Percentiles rank a stretch among this genome's conserved stretches.
Evolutionary conservation across 2,329 filamentous ascomycete species (phyloP).

Genomic region (Penicillium sclerotigenum): DNA sequence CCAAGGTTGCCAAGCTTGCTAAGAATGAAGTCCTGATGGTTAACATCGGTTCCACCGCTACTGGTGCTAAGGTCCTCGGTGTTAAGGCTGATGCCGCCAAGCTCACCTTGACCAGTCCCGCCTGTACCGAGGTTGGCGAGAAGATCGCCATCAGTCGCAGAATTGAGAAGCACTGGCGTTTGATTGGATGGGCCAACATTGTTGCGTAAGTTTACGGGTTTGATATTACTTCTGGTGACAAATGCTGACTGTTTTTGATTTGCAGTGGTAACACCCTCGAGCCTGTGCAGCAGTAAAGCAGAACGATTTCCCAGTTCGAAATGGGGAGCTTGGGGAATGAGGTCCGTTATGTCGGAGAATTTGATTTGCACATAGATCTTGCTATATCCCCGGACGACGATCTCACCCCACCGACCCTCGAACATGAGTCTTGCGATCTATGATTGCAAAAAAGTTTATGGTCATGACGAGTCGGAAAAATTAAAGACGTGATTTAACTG

Average conservation of each 20-base stretch:
- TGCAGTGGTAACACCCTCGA: slow-evolving; percentile 48
- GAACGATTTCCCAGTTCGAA: slow-evolving; percentile 17
- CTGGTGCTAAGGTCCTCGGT: slow-evolving; percentile 92
- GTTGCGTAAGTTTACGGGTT: slow-evolving; percentile 48
- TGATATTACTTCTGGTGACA: background rate
- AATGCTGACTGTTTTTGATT: slow-evolving; percentile 8
- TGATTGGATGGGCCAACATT: slow-evolving; percentile 87
- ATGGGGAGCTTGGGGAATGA: slow-evolving; percentile 8
- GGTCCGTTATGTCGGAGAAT: slow-evolving; percentile 13
- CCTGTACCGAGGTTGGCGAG: slow-evolving; percentile 95
- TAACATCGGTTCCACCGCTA: slow-evolving; percentile 97
- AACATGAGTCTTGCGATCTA: slow-evolving; percentile 17
- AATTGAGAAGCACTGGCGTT: slow-evolving; percentile 99
- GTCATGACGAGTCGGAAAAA: slow-evolving; percentile 28
- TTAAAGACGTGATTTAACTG: slow-evolving; percentile 29
- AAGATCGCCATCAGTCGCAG: slow-evolving; percentile 94
- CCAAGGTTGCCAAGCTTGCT: slow-evolving; percentile 95
- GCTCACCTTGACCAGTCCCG: slow-evolving; percentile 84
- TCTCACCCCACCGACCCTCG: slow-evolving; percentile 19
- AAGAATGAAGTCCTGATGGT: slow-evolving; percentile 99
- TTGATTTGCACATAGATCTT: slow-evolving; percentile 8
- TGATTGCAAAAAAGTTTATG: slow-evolving; percentile 29
- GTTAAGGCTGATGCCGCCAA: slow-evolving; percentile 98
- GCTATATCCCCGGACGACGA: slow-evolving; percentile 5
- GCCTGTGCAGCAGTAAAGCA: slow-evolving; percentile 41